Evolutionary conservation across 768 basidiomycete species (phyloP), one percentile per base, ranked within the genome.

Genomic region (Serendipita indica): DNA sequence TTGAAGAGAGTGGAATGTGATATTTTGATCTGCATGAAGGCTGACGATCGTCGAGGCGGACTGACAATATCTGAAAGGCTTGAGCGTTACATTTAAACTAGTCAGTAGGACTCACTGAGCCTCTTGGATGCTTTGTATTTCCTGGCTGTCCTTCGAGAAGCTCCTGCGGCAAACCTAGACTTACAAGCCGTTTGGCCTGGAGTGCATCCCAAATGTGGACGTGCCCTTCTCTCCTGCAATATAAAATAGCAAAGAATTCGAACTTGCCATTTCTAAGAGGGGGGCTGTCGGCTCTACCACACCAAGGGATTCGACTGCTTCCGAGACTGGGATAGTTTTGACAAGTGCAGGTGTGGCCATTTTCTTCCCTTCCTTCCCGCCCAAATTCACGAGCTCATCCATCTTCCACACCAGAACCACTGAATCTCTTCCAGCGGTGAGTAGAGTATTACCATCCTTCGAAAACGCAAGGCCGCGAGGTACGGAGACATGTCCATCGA

Each of bases 401-500:
- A 96, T 74, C 65, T 98, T 88, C 96, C 96, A 99, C 1, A 99
- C 75, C 52, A 97, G 71, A 18, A 90, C 86, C 1, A 98, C 91
- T 5, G 89, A 84, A 70, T 99, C 96, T 60, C 96, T 75, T 27
- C 93, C 94, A 14, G 89, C 93, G 60, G 84, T 91, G 60, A 98
- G 73, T 22, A 96, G 77, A 84, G 86, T 93, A 66, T 81, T 81
- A 12, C 93, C 94, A 67, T 97, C 92, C 4, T 69, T 67, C 3
- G 86, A 86, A 22, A 92, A 80, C 64, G 87, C 90, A 35, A 98
- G 75, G 4, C 90, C 92, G 59, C 96, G 76, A 7, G 94, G 92
- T 34, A 98, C 93, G 34, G 89, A 92, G 39, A 88, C 86, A 69
- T 99, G 96, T 0, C 93, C 96, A 64, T 98, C 93, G 16, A 99